A percentile compares a stretch with the other conserved stretches of the same genome.
Conservation (phyloP, 768 basidiomycete species). For the Amanita brunnescens region DNA sequence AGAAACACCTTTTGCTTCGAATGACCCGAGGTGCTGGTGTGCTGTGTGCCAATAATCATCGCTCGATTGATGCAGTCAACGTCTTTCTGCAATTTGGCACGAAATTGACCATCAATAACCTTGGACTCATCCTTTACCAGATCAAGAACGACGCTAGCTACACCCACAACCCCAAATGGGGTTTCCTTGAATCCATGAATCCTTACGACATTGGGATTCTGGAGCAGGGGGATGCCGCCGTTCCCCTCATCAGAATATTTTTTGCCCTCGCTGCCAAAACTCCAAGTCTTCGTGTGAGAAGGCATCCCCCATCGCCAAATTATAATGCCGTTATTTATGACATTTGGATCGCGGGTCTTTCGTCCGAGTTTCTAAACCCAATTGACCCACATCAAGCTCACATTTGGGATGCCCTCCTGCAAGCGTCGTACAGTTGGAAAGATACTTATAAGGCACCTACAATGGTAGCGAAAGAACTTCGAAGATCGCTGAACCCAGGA, state of each 20-base stretch:
- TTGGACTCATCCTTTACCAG: conserved; percentile 4
- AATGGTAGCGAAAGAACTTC: background rate
- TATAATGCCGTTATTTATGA: conserved; percentile 12
- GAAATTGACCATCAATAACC: background rate
- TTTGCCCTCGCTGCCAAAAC: conserved; percentile 14
- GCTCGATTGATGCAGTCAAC: conserved; percentile 1
- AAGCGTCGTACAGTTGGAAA: conserved; percentile 10
- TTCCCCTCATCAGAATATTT: conserved; percentile 18
- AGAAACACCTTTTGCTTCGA: conserved; percentile 10
- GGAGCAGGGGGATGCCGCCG: background rate
- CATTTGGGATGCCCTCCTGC: background rate
- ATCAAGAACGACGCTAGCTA: background rate
- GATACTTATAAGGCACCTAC: conserved; percentile 1
- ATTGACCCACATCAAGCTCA: background rate
- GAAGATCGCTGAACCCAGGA: conserved; percentile 5
- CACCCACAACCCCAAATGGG: background rate
- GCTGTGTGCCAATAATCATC: conserved; percentile 1
- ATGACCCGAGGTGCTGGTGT: conserved; percentile 1
- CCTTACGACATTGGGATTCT: conserved; percentile 1
- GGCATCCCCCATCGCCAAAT: background rate
- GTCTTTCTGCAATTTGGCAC: background rate
- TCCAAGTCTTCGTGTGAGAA: background rate
- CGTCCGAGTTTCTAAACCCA: conserved; percentile 2
- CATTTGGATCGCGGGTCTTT: conserved; percentile 7
- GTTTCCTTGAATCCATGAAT: background rate